Evolutionary conservation across 108 stramenopile genomes (phyloP).

Genomic region (Nitzschia putrida): DNA sequence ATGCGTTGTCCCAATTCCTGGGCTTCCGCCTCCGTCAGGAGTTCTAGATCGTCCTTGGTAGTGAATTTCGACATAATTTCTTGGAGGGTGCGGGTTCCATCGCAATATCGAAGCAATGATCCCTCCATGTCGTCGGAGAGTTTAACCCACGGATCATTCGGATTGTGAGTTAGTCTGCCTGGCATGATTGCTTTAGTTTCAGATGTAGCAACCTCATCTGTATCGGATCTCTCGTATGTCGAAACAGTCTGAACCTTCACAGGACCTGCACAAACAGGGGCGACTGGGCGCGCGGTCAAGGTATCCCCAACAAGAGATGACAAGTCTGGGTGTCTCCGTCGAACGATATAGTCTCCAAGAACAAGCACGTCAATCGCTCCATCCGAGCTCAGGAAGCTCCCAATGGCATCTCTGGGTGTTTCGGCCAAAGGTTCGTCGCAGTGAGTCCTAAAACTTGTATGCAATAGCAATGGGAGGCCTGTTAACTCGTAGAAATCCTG

Average conservation of each 20-base stretch:
- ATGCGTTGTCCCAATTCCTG: slow-evolving; percentile 69
- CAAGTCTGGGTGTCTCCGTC: slow-evolving; percentile 66
- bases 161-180: slow-evolving; percentile 72
- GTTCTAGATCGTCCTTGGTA: slow-evolving; percentile 47
- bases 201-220: slow-evolving; percentile 11
- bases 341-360: slow-evolving; percentile 83
- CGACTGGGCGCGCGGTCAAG: slow-evolving; percentile 51
- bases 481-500: slow-evolving; percentile 76
- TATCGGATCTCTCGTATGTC: no score
- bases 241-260: slow-evolving; percentile 54
- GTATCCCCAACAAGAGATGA: slow-evolving; percentile 56
- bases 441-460: slow-evolving; percentile 93
- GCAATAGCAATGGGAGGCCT: slow-evolving; percentile 94
- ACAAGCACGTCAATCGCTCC: slow-evolving; percentile 85
- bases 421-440: slow-evolving; percentile 94
- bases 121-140: slow-evolving; percentile 84
- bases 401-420: slow-evolving; percentile 81
- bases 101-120: slow-evolving; percentile 70
- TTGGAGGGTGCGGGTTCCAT: slow-evolving; percentile 71
- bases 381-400: slow-evolving; percentile 83
- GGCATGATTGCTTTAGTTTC: slow-evolving; percentile 78
- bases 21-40: slow-evolving; percentile 45
- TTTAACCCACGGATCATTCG: slow-evolving; percentile 70
- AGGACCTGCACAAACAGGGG: slow-evolving; percentile 65
- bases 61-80: slow-evolving; percentile 77